Conservation (phyloP, 257 asterid genomes). For the Gentiana straminea region DNA sequence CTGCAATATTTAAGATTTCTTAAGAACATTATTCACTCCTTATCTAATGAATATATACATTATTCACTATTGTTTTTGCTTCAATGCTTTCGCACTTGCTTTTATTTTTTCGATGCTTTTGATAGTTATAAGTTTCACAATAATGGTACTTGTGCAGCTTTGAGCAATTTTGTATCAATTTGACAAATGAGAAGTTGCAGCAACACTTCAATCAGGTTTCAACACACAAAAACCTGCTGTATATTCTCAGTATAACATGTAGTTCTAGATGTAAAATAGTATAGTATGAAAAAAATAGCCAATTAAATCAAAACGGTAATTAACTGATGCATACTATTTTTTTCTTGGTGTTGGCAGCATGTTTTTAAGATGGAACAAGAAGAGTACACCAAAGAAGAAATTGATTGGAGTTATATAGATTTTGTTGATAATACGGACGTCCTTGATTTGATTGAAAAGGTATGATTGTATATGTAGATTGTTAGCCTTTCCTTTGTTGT, state of each 20-base stretch:
- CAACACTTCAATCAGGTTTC: constrained; percentile 95
- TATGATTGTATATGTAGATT: constrained; percentile 8
- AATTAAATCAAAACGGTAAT: constrained; percentile 2
- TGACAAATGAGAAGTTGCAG: constrained; percentile 94
- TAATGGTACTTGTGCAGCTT: constrained; percentile 48
- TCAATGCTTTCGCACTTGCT: not conserved
- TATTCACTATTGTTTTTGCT: not conserved
- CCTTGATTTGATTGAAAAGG: constrained; percentile 96
- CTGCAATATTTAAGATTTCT: not conserved
- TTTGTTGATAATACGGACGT: constrained; percentile 83
- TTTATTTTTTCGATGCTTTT: not conserved
- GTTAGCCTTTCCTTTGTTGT: not conserved
- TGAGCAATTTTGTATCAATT: constrained; percentile 90
- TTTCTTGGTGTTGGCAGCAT: constrained; percentile 40
- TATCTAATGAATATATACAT: too few species aligned
- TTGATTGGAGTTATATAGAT: constrained; percentile 90
- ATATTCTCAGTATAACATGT: too few species aligned
- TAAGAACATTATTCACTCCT: not conserved
- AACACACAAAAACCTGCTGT: not conserved
- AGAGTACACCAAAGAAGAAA: constrained; percentile 83
- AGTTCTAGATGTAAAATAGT: too few species aligned
- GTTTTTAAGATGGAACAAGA: constrained; percentile 97
- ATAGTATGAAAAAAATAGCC: not conserved
- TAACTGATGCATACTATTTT: constrained; percentile 3
- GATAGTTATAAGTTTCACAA: not conserved